Percentiles rank a stretch among this genome's conserved stretches.
These are phyloP conservation scores for Populus pruinosa DNA, from an alignment of 345 rosid genomes.

Conservation along the genomic window DNA sequence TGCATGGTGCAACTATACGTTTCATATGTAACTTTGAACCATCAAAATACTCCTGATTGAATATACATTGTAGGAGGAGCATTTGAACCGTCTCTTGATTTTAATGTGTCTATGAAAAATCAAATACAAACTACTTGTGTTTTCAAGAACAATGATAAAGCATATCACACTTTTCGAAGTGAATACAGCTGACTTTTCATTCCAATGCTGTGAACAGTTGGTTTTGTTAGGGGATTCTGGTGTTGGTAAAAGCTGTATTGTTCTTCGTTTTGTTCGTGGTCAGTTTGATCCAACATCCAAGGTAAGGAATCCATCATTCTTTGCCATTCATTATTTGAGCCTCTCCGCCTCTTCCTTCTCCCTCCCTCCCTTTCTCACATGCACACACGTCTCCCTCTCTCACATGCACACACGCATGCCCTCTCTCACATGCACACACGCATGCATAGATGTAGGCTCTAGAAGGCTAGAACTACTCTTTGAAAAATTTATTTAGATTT, in stretches of 20 bases:
- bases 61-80: neutral
- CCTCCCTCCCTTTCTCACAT: neutral
- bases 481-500: slow-evolving; percentile 1
- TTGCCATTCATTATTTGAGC: neutral
- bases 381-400: no score
- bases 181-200: slow-evolving; percentile 16
- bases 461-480: neutral
- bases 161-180: neutral
- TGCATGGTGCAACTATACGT: neutral
- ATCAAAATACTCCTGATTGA: neutral
- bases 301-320: slow-evolving; percentile 33
- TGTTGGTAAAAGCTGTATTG: slow-evolving; percentile 97
- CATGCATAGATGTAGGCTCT: neutral
- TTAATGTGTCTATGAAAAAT: neutral
- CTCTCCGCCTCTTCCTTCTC: neutral
- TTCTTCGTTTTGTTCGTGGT: slow-evolving; percentile 97
- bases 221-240: slow-evolving; percentile 97
- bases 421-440: neutral
- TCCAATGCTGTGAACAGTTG: slow-evolving; percentile 46
- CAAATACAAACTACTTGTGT: neutral
- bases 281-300: slow-evolving; percentile 97
- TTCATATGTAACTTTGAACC: neutral
- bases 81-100: neutral
- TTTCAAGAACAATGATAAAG: neutral
- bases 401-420: neutral